Conservation (phyloP, 2,329 filamentous ascomycete species). For the Penicillium crustosum region DNA sequence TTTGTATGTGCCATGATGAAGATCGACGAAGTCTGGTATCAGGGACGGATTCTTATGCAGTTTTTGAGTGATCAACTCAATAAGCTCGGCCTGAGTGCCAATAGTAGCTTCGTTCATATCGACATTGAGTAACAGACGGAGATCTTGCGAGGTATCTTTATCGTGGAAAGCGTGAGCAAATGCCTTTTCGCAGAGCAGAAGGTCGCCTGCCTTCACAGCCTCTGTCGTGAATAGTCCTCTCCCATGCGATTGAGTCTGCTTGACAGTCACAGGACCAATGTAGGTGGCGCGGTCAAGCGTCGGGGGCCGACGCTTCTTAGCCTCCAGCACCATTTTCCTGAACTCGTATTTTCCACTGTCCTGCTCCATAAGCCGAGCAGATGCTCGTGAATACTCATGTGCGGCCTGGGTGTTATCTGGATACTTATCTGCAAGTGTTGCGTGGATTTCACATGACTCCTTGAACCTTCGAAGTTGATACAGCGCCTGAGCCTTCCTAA, state of each 20-base stretch:
- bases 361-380: conserved; percentile 20
- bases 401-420: conserved; percentile 38
- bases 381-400: conserved; percentile 31
- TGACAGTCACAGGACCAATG: conserved; percentile 44
- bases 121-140: conserved; percentile 41
- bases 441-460: conserved; percentile 39
- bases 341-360: conserved; percentile 24
- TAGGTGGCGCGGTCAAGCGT: conserved; percentile 44
- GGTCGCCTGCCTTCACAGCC: conserved; percentile 50
- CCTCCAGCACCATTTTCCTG: conserved; percentile 28
- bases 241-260: conserved; percentile 43
- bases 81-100: conserved; percentile 46
- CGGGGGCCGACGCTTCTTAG: conserved; percentile 25
- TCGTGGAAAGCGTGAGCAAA: conserved; percentile 43
- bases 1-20: conserved; percentile 46
- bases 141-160: conserved; percentile 1
- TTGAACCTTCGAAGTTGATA: conserved; percentile 46
- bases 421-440: conserved; percentile 32
- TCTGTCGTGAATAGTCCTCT: conserved; percentile 54
- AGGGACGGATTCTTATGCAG: conserved; percentile 44
- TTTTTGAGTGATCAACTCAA: conserved; percentile 48
- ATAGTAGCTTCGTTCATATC: conserved; percentile 28
- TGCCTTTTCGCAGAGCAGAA: conserved; percentile 59
- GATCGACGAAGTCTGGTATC: conserved; percentile 34
- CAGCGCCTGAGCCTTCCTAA: conserved; percentile 48